phyloP scores from a whole-genome alignment of 176 grass and related monocot genomes.

The Musa troglodytarum region DNA sequence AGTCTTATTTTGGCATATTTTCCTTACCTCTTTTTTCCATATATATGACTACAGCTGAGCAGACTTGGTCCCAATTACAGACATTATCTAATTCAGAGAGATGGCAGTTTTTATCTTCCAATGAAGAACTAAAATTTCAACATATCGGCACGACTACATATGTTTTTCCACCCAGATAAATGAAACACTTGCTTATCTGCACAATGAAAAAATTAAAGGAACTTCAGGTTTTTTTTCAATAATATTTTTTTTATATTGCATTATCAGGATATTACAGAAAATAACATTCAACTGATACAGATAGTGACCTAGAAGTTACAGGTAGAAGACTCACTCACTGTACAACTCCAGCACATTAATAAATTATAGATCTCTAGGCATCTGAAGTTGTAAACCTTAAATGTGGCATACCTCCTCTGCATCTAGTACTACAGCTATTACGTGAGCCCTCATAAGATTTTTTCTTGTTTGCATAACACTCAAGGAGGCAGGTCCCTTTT shows the following conservation, averaged over 20 bases:
- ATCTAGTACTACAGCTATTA: slow-evolving; percentile 91
- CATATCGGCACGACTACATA: no score
- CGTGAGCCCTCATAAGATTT: slow-evolving; percentile 91
- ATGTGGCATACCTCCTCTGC: slow-evolving; percentile 58
- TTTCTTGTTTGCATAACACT: slow-evolving; percentile 95
- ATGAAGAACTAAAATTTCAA: no score
- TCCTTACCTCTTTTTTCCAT: no score
- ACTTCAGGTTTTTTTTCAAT: no score
- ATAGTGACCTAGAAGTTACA: not conserved
- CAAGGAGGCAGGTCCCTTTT: slow-evolving; percentile 79
- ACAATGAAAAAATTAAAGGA: no score
- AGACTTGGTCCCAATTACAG: no score
- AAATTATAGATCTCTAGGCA: not conserved
- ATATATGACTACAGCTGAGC: no score
- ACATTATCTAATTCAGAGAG: no score
- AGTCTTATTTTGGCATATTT: no score
- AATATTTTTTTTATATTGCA: not conserved
- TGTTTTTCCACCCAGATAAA: no score
- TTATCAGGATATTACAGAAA: not conserved
- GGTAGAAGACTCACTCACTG: not conserved
- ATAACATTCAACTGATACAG: not conserved
- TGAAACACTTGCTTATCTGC: no score
- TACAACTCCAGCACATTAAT: not conserved
- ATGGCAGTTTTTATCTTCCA: no score
- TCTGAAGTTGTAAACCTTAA: slow-evolving; percentile 6